Base-by-base conservation (phyloP, 2,329 filamentous ascomycete species). In the Diaporthe amygdali region DNA sequence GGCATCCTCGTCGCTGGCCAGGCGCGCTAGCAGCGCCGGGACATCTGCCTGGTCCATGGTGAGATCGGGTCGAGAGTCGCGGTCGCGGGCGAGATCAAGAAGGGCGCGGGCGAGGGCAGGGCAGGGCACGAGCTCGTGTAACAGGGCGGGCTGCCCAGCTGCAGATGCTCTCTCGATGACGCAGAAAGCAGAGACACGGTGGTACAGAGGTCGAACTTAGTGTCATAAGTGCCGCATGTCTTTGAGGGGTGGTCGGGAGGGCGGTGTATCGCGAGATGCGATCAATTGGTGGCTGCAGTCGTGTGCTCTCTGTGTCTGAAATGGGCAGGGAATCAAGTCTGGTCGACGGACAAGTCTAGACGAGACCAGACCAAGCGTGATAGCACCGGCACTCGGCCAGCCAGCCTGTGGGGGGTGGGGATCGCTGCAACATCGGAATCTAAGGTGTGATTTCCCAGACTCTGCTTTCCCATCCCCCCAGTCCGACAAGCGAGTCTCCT, bases 1-100 rank as follows among this genome's bases (percentile, higher is more conserved):
- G 70, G 94, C 95, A 86, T 99, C 96, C 83, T 97, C 90, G 76
- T 92, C 89, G 82, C 90, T 91, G 49, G 88, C 85, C 73, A 92
- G 84, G 75, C 90, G 89, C 83, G 88, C 85, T 76, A 92, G 84
- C 76, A 92, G 86, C 80, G 88, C 87, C 61, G 90, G 90, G 76
- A 92, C 90, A 76, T 92, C 90, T 76, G 88, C 89, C 83, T 91
- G 90, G 78, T 92, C 90, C 90, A 92, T 90, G 74, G 74, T 77
- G 72, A 56, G 52, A 52, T 69, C 47, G 71, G 54, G 27, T 44
- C 46, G n/a, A 30, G 41, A 25, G 47, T 44, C 49, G 39, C n/a
- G 30, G 22, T 34, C 52, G 52, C 66, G 66, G 17, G 41, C 41
- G 52, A 46, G 44, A 30, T 59, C n/a, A 39, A 41, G 41, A 27